These are phyloP conservation scores for Dorcoceras hygrometricum DNA, from an alignment of 257 asterid genomes.

Conservation along the genomic window DNA sequence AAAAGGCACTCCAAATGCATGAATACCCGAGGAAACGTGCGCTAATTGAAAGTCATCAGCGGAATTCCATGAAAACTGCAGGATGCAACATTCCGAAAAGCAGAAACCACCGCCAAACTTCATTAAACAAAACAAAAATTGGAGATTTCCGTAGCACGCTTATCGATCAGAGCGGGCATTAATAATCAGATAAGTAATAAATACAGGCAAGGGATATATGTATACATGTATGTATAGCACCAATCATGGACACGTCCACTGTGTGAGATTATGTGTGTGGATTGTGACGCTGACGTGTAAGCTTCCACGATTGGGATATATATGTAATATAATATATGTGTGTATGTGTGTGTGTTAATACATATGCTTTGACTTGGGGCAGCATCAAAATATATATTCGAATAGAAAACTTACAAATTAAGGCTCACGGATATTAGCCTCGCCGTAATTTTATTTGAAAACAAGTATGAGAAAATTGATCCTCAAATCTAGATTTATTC, in stretches of 20 bases:
- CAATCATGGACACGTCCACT: neutral
- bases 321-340: too few species aligned
- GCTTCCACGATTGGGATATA: neutral
- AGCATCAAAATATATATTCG: too few species aligned
- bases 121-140: slow-evolving; percentile 32
- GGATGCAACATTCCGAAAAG: slow-evolving; percentile 26
- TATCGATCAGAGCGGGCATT: neutral
- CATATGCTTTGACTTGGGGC: too few species aligned
- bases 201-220: neutral
- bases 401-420: too few species aligned
- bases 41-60: slow-evolving; percentile 27
- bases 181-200: neutral
- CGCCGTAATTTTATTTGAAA: too few species aligned
- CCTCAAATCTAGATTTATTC: too few species aligned
- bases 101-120: slow-evolving; percentile 39
- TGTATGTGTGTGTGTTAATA: too few species aligned
- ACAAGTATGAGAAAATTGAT: too few species aligned
- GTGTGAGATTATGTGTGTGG: neutral
- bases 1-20: neutral
- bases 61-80: slow-evolving; percentile 25
- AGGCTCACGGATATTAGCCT: too few species aligned
- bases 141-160: neutral
- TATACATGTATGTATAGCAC: neutral
- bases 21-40: slow-evolving; percentile 33
- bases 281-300: neutral